A percentile compares a stretch with the other conserved stretches of the same genome.
phyloP scores from a whole-genome alignment of 2,329 filamentous ascomycete genomes.

The Periglandula ipomoeae region DNA sequence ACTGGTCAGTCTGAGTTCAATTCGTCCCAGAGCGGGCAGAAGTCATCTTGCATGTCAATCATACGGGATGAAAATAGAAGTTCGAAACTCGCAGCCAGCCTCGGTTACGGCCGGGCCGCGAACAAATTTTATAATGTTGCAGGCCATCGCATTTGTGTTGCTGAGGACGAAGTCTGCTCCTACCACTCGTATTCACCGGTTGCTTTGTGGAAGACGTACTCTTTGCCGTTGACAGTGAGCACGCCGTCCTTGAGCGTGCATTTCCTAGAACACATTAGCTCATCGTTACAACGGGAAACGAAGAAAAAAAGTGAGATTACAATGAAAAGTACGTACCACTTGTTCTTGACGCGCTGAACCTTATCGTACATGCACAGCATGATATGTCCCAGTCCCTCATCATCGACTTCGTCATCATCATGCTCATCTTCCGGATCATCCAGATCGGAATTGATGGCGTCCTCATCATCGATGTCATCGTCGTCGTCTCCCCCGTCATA shows the following conservation, averaged over 20 bases:
- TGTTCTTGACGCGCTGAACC: conserved; percentile 98
- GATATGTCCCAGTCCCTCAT: conserved; percentile 75
- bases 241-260: conserved; percentile 96
- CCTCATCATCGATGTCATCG: conserved; percentile 64
- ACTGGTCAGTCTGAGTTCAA: too few relatives aligned
- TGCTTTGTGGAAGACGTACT: conserved; percentile 97
- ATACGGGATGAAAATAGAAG: too few relatives aligned
- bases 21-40: too few relatives aligned
- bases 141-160: too few relatives aligned
- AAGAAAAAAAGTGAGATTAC: conserved; percentile 8
- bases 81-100: too few relatives aligned
- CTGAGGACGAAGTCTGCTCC: conserved; percentile 10
- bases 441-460: conserved; percentile 96
- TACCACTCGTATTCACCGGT: conserved; percentile 98
- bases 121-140: too few relatives aligned
- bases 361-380: conserved; percentile 99
- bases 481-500: conserved; percentile 57
- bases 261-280: conserved; percentile 51
- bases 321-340: conserved; percentile 53
- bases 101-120: too few relatives aligned
- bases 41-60: too few relatives aligned
- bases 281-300: background rate
- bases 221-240: conserved; percentile 83
- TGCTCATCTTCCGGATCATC: conserved; percentile 86
- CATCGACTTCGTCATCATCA: conserved; percentile 78